Percentiles rank a stretch among this genome's conserved stretches.
Conservation (phyloP, 2,329 filamentous ascomycete genomes). For the Neofusicoccum ribis region DNA sequence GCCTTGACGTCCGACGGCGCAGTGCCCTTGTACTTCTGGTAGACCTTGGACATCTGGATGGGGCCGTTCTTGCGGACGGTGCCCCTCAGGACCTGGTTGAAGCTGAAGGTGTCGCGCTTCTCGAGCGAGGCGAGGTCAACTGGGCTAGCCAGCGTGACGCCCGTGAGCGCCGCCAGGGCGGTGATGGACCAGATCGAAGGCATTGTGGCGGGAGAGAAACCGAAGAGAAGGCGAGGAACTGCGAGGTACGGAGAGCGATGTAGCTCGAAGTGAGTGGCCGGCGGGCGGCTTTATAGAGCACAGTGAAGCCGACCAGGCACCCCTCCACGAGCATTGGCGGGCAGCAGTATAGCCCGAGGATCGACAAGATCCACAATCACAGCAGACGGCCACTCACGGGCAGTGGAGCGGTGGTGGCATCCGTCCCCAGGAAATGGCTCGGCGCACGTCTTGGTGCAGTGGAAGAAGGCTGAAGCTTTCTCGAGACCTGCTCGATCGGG, state of each 20-base stretch:
- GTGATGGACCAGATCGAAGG: constrained; percentile 35
- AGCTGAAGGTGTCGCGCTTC: constrained; percentile 34
- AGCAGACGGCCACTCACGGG: constrained; percentile 9
- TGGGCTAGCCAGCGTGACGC: constrained; percentile 31
- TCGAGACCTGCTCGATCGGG: constrained; percentile 4
- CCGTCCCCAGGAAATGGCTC: constrained; percentile 17
- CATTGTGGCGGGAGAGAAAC: constrained; percentile 27
- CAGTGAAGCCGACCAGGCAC: background rate
- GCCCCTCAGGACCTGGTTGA: constrained; percentile 34
- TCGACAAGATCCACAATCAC: constrained; percentile 19
- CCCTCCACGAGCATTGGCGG: background rate
- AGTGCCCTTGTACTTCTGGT: constrained; percentile 39
- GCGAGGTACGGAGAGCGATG: constrained; percentile 20
- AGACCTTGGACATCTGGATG: constrained; percentile 39
- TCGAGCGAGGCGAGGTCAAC: constrained; percentile 32
- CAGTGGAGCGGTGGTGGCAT: background rate
- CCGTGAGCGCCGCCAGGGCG: constrained; percentile 32
- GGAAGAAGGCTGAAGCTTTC: constrained; percentile 1
- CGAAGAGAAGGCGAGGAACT: constrained; percentile 21
- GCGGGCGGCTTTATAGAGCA: background rate
- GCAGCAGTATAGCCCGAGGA: constrained; percentile 18
- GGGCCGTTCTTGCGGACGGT: constrained; percentile 41
- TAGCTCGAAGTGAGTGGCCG: background rate
- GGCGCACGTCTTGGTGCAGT: background rate
- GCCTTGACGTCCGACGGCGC: constrained; percentile 33